Evolutionary conservation across 805 yeast genomes (phyloP), one percentile per base, ranked within the genome.

Genomic region (Myxozyma nipponensis): DNA sequence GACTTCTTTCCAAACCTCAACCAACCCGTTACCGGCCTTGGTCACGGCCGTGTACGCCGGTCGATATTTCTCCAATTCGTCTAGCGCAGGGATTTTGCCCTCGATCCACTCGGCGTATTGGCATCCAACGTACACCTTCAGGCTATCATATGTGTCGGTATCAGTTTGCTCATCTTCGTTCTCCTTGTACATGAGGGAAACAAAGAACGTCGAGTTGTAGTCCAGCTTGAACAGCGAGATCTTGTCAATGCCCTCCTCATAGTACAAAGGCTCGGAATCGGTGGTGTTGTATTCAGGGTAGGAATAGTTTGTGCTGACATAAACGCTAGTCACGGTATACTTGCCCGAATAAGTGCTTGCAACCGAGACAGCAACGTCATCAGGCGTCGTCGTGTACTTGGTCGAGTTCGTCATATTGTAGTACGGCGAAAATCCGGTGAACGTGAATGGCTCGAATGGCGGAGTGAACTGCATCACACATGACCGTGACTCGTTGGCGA

Each of bases 61-160:
- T 0, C 86, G 70, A 62, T 79, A 87, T 56, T 78, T 77, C 34
- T 83, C 61, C 37, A 88, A 63, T 62, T 89, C 95, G 50, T 78
- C 82, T 56, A 74, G 80, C 1, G 93, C 89, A 0, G 95, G 89
- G 3, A 86, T 66, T 50, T 74, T 75, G 28, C 77, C 77, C 10
- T 67, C 65, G 32, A 79, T 81, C 63, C 79, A 78, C 57, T 88
- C 95, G 6, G 87, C 85, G 90, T 91, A 89, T 61, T 71, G 79
- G 63, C 96, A 89, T 22, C 77, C 72, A 6, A 88, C 74, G 5
- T 70, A 66, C 1, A 88, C 74, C 6, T 81, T 83, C 44, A 87
- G 66, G 49, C 69, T 64, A 60, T 70, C 64, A 9, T 35, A 32
- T 13, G 42, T 9, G 15, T 43, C 50, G 13, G 36, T 13, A 13